Evolutionary conservation across 768 basidiomycete genomes (phyloP), one percentile per base, ranked within the genome.

Genomic region (Podaxis sp.): DNA sequence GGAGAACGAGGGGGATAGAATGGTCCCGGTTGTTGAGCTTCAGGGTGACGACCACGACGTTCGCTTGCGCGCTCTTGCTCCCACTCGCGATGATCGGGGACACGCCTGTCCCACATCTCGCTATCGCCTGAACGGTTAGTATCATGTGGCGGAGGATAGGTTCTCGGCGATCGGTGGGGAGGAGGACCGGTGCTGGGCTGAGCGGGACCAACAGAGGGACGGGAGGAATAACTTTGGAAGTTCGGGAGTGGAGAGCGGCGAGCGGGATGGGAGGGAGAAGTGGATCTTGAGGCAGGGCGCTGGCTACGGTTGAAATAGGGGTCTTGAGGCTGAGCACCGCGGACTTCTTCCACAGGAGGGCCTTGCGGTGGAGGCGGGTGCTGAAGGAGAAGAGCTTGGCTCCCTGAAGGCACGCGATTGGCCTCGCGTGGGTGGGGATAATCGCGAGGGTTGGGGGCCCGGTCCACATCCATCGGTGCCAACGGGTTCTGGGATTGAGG

Each of bases 391-490:
- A 88, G 69, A 55, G 73, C 82, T 64, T 81, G 84, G 64, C 84
- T 83, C 13, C 84, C 82, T 3, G 78, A 73, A 4, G 85, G 87
- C 11, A 85, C 87, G 38, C 88, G 82, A 38, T 68, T 59, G 2
- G 70, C 70, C 0, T 85, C 84, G 24, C 83, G 81, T 54, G 76
- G 66, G n/a, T 80, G 74, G 27, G 82, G 79, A 66, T 85, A 85
- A 59, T 89, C 87, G 19, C 88, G 82, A 41, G 67, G 84, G 61
- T 80, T 75, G 63, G 77, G 77, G 24, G 84, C 83, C 5, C 85
- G 80, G 57, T 90, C 88, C 7, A 89, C 80, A 13, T 85, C 85
- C 91, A 94, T 94, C 0, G 91, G 91, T 4, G 91, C 91, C 24
- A 94, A 78, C 2, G 83, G 88, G 0, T 89, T 84, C 64, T 90